phyloP scores from a whole-genome alignment of 306 rosid species.

The Spatholobus suberectus region DNA sequence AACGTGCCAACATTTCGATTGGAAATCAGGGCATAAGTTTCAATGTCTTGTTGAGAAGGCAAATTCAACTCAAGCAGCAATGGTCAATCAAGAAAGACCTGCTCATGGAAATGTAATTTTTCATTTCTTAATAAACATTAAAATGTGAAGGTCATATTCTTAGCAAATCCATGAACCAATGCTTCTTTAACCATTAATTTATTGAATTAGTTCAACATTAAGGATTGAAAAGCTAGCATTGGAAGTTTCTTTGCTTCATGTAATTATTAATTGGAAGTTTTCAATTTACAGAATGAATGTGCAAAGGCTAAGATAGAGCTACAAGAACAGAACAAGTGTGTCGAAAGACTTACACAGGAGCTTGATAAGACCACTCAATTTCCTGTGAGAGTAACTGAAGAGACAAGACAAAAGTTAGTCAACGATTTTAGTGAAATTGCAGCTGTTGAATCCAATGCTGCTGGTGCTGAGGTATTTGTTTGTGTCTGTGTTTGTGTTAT shows the following conservation, averaged over 20 bases:
- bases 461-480: conserved; percentile 35
- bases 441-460: conserved; percentile 6
- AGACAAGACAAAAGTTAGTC: neutral
- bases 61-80: neutral
- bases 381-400: conserved; percentile 14
- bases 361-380: conserved; percentile 19
- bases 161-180: neutral
- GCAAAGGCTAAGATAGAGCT: conserved; percentile 30
- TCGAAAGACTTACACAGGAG: conserved; percentile 18
- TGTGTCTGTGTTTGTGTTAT: too few relatives aligned
- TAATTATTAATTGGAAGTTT: neutral
- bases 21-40: conserved; percentile 43
- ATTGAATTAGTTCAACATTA: neutral
- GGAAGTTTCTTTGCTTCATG: neutral
- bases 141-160: neutral
- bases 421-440: neutral
- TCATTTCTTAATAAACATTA: neutral
- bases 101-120: neutral
- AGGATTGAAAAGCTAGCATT: neutral
- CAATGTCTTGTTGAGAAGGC: conserved; percentile 18
- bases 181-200: neutral
- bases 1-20: conserved; percentile 44
- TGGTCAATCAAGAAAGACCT: neutral
- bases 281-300: conserved; percentile 38
- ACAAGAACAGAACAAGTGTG: conserved; percentile 27